A percentile compares a stretch with the other conserved stretches of the same genome.
Conservation (phyloP, 306 rosid genomes). For the Dalbergia cochinchinensis region DNA sequence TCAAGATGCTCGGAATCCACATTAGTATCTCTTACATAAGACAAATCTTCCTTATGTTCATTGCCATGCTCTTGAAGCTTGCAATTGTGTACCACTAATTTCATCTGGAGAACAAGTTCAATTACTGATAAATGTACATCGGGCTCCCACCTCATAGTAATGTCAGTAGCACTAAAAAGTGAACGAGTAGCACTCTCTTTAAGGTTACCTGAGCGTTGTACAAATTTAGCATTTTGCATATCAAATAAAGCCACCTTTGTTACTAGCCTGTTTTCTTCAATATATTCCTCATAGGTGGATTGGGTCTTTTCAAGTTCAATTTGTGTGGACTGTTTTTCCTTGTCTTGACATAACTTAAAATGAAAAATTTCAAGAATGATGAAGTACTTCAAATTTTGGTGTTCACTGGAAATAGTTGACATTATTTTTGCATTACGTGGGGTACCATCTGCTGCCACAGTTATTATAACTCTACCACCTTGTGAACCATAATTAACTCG, state of each 20-base stretch:
- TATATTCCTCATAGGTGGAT: slow-evolving; percentile 80
- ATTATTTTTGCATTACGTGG: slow-evolving; percentile 76
- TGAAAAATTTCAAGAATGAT: slow-evolving; percentile 78
- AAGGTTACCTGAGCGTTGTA: slow-evolving; percentile 78
- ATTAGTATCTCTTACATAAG: slow-evolving; percentile 48
- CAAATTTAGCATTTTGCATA: slow-evolving; percentile 83
- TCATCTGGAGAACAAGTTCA: slow-evolving; percentile 82
- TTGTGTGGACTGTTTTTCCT: slow-evolving; percentile 84
- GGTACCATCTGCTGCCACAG: slow-evolving; percentile 79
- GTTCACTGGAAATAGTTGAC: slow-evolving; percentile 71
- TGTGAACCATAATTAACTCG: slow-evolving; percentile 96
- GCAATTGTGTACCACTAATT: slow-evolving; percentile 65
- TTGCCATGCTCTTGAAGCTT: slow-evolving; percentile 67
- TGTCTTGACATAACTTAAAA: slow-evolving; percentile 72
- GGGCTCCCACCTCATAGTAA: slow-evolving; percentile 90
- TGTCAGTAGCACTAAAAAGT: slow-evolving; percentile 92
- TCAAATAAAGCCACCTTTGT: slow-evolving; percentile 72
- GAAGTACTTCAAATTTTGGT: slow-evolving; percentile 65
- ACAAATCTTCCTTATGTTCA: slow-evolving; percentile 53
- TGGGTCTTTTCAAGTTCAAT: slow-evolving; percentile 81
- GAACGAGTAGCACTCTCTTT: slow-evolving; percentile 79
- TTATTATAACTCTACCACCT: slow-evolving; percentile 82
- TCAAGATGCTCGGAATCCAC: slow-evolving; percentile 62
- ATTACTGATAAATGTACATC: slow-evolving; percentile 77
- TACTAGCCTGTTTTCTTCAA: slow-evolving; percentile 66